Evolutionary conservation across 2,329 filamentous ascomycete genomes (phyloP), one percentile per base, ranked within the genome.

Genomic region (Penicillium sp.): DNA sequence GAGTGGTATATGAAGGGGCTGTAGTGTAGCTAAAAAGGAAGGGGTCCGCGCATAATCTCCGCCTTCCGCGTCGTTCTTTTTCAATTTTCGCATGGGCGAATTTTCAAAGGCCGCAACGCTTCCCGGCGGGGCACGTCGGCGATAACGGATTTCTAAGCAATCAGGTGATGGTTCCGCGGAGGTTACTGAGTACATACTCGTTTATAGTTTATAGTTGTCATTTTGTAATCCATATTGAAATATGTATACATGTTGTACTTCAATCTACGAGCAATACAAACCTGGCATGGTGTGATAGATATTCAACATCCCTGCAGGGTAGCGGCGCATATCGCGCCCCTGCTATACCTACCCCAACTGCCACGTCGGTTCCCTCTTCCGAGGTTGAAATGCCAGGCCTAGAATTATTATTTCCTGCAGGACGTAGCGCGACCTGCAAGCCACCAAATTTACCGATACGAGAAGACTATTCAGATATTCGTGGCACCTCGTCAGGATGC

Each of bases 121-220:
- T 49, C 39, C 47, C 48, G 49, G 59, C 57, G 59, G 59, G 57
- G 57, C 52, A 53, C 52, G 43, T 45, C 57, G 47, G 57, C 54
- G 58, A 59, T 61, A 61, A 58, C 51, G 57, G 53, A 58, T 58
- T 58, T 58, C 54, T 58, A 58, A 58, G 56, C 56, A 56, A 39
- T 58, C 55, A 58, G 50, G 50, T 55, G 53, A 57, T 13, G 28
- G 3, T 29, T 9, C 27, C 27, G 7, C 9, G 7, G 27, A 28
- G 27, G 15, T 20, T 18, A 31, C 9, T 29, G 3, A 23, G 20
- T 23, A 23, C 20, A 18, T 35, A n/a, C 29, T 18, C 10, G 28
- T 29, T 29, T 4, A 29, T 10, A 29, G 4, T 23, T 2, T 23
- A 23, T 23, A 23, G 6, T 27, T 29, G 27, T 29, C 27, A 29